Conservation (phyloP, 2,329 filamentous ascomycete genomes). For the Akanthomyces dipterigenus region DNA sequence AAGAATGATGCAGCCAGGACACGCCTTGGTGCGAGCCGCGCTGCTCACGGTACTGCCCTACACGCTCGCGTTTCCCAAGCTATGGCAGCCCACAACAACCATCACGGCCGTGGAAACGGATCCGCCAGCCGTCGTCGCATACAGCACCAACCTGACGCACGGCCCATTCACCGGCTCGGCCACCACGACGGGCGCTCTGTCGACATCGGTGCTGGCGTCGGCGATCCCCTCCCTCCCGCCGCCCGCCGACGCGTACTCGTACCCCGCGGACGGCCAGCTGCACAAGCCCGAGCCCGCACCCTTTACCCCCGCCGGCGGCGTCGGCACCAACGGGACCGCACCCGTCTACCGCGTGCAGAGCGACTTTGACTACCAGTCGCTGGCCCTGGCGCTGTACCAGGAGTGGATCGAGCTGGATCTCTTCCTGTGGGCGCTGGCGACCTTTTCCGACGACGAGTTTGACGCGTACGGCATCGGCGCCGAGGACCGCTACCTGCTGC, state of each 20-base stretch:
- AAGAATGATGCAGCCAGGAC: neutral
- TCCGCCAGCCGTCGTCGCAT: neutral
- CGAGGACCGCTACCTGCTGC: conserved; percentile 63
- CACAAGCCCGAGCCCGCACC: conserved; percentile 63
- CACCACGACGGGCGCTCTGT: conserved; percentile 64
- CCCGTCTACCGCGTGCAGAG: conserved; percentile 72
- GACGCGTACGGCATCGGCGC: conserved; percentile 58
- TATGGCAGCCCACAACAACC: neutral
- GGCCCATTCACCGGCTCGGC: conserved; percentile 60
- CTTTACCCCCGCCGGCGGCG: conserved; percentile 64
- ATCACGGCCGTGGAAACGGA: neutral
- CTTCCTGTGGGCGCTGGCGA: conserved; percentile 68
- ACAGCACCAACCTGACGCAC: conserved; percentile 32
- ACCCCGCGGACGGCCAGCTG: conserved; percentile 64
- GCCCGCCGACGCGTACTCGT: conserved; percentile 57
- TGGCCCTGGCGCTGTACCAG: conserved; percentile 68
- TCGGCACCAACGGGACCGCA: conserved; percentile 66
- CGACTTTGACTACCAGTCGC: conserved; percentile 77
- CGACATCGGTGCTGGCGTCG: conserved; percentile 48
- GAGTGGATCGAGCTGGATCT: conserved; percentile 82
- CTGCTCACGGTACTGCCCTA: neutral
- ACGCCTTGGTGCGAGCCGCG: neutral
- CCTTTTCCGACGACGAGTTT: conserved; percentile 65
- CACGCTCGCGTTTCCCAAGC: neutral
- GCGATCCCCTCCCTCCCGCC: conserved; percentile 34